Percentiles rank a stretch among this genome's conserved stretches.
These are phyloP conservation scores for Antarctomyces pellizariae DNA, from an alignment of 495 filamentous ascomycete species.

Conservation along the genomic window DNA sequence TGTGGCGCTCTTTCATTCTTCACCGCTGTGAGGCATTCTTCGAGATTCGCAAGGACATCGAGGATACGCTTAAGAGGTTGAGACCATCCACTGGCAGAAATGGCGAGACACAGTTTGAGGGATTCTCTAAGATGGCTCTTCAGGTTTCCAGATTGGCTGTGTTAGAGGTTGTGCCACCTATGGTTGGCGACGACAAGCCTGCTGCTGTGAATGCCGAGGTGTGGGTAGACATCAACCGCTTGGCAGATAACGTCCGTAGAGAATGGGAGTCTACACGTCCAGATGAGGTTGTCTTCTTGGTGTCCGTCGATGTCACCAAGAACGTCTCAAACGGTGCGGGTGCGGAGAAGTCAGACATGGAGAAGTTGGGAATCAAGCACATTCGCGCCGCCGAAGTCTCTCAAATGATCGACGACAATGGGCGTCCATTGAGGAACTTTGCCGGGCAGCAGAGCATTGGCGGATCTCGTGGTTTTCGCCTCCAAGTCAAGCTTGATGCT, in stretches of 20 bases:
- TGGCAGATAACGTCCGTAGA: conserved; percentile 46
- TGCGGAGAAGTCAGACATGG: conserved; percentile 24
- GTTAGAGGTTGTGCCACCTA: conserved; percentile 61
- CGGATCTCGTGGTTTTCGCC: conserved; percentile 30
- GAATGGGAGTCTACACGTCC: conserved; percentile 84
- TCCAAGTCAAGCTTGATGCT: conserved; percentile 67
- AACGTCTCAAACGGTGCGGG: conserved; percentile 30
- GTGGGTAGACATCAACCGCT: conserved; percentile 57
- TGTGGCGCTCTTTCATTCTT: conserved; percentile 78
- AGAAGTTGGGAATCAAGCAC: conserved; percentile 37
- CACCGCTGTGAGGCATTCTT: conserved; percentile 87
- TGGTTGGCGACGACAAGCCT: conserved; percentile 70
- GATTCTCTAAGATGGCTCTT: conserved; percentile 80
- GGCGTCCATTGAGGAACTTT: conserved; percentile 44
- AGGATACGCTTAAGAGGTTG: conserved; percentile 55
- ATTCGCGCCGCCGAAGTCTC: conserved; percentile 71
- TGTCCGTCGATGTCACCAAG: conserved; percentile 37
- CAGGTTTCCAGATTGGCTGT: conserved; percentile 72
- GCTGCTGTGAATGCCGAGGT: conserved; percentile 73
- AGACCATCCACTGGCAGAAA: conserved; percentile 39
- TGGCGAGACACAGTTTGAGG: conserved; percentile 48
- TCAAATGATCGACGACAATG: conserved; percentile 75
- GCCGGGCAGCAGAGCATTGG: conserved; percentile 26
- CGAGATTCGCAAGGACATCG: conserved; percentile 77
- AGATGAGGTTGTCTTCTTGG: conserved; percentile 77